Percentiles rank a stretch among this genome's conserved stretches.
These are phyloP conservation scores for Solanum clarkiae DNA, from an alignment of 257 asterid species.

Conservation along the genomic window DNA sequence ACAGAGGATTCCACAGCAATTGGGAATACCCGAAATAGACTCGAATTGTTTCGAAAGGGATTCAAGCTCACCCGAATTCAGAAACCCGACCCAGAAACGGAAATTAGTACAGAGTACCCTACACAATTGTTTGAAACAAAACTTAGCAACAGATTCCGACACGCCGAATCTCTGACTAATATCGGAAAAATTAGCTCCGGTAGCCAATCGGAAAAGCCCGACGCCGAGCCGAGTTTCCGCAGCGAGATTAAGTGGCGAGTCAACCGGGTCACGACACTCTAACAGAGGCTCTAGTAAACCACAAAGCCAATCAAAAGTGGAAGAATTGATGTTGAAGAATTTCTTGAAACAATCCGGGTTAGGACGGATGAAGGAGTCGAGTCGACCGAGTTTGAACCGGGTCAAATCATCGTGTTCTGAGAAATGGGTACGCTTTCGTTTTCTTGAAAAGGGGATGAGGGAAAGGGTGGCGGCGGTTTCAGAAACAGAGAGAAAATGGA, in stretches of 20 bases:
- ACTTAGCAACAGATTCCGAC: conserved; percentile 31
- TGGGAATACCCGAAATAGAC: conserved; percentile 57
- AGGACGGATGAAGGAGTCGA: conserved; percentile 10
- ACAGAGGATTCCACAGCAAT: conserved; percentile 60
- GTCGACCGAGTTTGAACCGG: conserved; percentile 3
- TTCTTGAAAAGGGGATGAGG: conserved; percentile 25
- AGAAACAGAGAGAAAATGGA: conserved; percentile 38
- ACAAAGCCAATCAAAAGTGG: conserved; percentile 81
- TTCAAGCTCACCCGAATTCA: conserved; percentile 35
- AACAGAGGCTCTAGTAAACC: conserved; percentile 77
- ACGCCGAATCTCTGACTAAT: conserved; percentile 39
- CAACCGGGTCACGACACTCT: conserved; percentile 83
- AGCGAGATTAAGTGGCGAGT: conserved; percentile 41
- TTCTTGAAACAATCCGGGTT: conserved; percentile 51
- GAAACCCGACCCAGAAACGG: conserved; percentile 86
- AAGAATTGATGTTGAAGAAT: conserved; percentile 41
- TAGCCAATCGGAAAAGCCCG: conserved; percentile 67
- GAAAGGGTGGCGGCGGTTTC: conserved; percentile 31
- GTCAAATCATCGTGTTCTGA: conserved; percentile 1
- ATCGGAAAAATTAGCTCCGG: conserved; percentile 55
- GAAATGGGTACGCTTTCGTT: conserved; percentile 45
- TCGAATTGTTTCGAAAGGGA: conserved; percentile 46
- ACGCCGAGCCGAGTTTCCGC: conserved; percentile 65
- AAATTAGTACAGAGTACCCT: conserved; percentile 82
- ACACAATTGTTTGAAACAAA: conserved; percentile 75